Base-by-base conservation (phyloP, 176 grass and related monocot genomes). In the Eleusine coracana region DNA sequence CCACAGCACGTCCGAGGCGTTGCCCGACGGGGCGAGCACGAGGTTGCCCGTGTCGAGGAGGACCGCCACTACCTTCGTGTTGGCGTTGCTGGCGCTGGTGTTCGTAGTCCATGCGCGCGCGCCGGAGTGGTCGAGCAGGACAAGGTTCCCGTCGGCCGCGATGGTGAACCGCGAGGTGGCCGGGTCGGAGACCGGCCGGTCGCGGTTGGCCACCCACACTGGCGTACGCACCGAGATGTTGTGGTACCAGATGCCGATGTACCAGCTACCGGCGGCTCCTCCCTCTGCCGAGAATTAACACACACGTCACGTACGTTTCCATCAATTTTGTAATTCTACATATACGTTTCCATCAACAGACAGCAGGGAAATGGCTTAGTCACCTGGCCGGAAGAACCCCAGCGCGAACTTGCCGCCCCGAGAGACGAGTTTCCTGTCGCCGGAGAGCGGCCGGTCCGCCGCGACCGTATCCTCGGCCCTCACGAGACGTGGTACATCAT, bases 211-310 rank as follows among this genome's bases (percentile, higher is more conserved):
- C 48, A 50, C 48, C 48, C 89, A 91, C 4, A 91, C 89, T 2
- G 65, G 38, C 15, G 85, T 77, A 42, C 41, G 70, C 3, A 39
- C 15, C 0, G 76, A 13, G 66, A 84, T 74, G 29, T 84, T 77
- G 63, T 80, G n/a, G 81, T 78, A 87, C 89, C 89, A 87, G 45
- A 91, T 80, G 15, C 84, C 84, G 44, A 73, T 0, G 58, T 86
- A 86, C 76, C 75, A 86, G 6, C 51, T 48, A 39, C 64, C 38
- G 18, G 38, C 7, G 6, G 13, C 64, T 59, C 64, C 73, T 60
- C 82, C 73, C 2, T 70, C 82, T 82, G 79, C 38, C 48, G 38
- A 34, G 34, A 50, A 50, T 15, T 50, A 60, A 44, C 14, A 50
- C 48, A 15, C 11, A 18, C 17, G 6, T 50, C 2, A 50, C 48